Base-by-base conservation (phyloP, 768 basidiomycete species). In the Xanthoconium stramineum region DNA sequence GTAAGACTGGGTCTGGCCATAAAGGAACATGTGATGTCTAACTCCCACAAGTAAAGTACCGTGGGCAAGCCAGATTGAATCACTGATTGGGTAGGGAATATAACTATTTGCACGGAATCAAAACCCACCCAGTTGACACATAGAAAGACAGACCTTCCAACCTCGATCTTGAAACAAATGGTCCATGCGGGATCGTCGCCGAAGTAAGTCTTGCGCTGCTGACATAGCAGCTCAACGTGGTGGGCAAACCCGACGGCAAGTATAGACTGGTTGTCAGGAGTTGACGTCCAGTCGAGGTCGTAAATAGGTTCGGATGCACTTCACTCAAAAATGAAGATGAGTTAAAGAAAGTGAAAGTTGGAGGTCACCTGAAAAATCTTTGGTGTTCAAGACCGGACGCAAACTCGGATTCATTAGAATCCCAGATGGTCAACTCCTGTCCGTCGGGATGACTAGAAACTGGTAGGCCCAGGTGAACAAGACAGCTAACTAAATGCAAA, bases 241-340 rank as follows among this genome's bases (percentile, higher is more conserved):
- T 85, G 83, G 15, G 81, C 68, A 69, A 93, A 95, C 24, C 94
- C 94, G 20, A 97, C 85, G 3, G 94, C 94, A 37, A 96, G 81
- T 51, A 96, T 91, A 9, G 94, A 96, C 65, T 94, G 91, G 60
- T 83, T 82, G 67, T 93, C 91, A 0, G 89, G 88, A 3, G 94
- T 95, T 17, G 94, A 88, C 33, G 89, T 91, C 94, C 94, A 97
- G 69, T 96, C 94, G 24, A 97, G 79, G 65, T 95, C 93, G 55
- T 85, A 80, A 42, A 97, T 83, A 17, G 75, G 75, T 63, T 91
- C 86, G 17, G 75, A 70, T 36, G 70, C 62, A 57, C 65, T 67
- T 57, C 36, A 32, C 36, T 39, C 29, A 14, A 29, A 36, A 24
- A 52, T 61, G 17, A 55, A 50, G 15, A 24, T 40, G 14, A 46